These are phyloP conservation scores for Rosa rugosa DNA, from an alignment of 306 rosid species.

Conservation along the genomic window DNA sequence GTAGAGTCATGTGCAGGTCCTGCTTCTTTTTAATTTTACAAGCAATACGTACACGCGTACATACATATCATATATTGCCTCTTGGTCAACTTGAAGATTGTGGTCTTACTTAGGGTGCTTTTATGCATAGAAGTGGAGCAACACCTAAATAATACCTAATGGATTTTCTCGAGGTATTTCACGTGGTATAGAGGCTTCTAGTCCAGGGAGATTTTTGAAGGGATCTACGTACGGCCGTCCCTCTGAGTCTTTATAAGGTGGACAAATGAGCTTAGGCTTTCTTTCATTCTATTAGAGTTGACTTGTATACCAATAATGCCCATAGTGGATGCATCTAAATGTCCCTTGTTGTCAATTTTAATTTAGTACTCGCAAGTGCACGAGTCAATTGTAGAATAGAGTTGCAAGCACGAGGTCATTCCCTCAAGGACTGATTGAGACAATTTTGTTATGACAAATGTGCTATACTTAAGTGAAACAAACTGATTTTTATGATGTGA, in stretches of 20 bases:
- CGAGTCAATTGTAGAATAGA: too few relatives aligned
- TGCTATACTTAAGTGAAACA: too few relatives aligned
- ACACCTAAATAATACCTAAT: background rate
- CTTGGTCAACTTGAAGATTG: conserved; percentile 6
- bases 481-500: too few relatives aligned
- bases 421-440: too few relatives aligned
- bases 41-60: background rate
- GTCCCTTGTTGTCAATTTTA: too few relatives aligned
- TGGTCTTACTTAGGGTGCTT: conserved; percentile 20
- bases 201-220: background rate
- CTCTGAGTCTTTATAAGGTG: background rate
- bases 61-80: background rate
- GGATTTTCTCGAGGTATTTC: conserved; percentile 21
- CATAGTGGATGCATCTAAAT: background rate
- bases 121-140: conserved; percentile 24
- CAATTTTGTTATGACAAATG: too few relatives aligned
- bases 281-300: background rate
- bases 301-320: background rate
- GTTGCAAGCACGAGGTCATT: too few relatives aligned
- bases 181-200: conserved; percentile 9
- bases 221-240: background rate
- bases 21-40: background rate
- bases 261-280: background rate
- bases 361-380: too few relatives aligned
- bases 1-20: background rate